phyloP scores from a whole-genome alignment of 2,329 filamentous ascomycete species.

The Epichloe brachyelytri region DNA sequence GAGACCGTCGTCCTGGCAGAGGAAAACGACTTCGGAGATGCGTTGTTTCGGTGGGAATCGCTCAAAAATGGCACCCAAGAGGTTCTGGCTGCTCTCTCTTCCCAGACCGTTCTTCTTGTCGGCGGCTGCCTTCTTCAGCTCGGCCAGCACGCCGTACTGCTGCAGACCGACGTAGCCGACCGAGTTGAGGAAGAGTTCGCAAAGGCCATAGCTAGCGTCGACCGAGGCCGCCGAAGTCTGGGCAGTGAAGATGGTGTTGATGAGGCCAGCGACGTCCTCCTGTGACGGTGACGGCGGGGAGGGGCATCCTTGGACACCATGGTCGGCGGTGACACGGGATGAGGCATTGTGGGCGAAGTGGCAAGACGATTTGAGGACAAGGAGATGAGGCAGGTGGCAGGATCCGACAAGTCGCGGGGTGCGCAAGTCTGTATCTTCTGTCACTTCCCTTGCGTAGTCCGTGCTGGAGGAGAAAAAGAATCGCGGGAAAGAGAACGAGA shows the following conservation, averaged over 20 bases:
- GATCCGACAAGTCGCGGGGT: too few relatives aligned
- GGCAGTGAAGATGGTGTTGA: slow-evolving; percentile 57
- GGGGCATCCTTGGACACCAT: slow-evolving; percentile 35
- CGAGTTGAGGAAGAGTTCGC: slow-evolving; percentile 42
- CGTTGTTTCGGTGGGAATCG: slow-evolving; percentile 67
- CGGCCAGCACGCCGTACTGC: slow-evolving; percentile 40
- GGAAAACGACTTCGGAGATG: slow-evolving; percentile 66
- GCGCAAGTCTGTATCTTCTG: too few relatives aligned
- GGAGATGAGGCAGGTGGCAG: not conserved
- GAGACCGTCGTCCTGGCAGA: slow-evolving; percentile 67
- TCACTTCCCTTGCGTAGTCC: too few relatives aligned
- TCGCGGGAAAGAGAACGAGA: too few relatives aligned
- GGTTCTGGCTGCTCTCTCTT: slow-evolving; percentile 88
- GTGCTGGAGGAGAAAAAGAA: too few relatives aligned
- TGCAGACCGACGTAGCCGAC: slow-evolving; percentile 40
- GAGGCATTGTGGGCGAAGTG: slow-evolving; percentile 27
- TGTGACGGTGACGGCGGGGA: slow-evolving; percentile 49
- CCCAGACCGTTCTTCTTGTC: slow-evolving; percentile 88
- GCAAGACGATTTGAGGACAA: not conserved
- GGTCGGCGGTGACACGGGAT: slow-evolving; percentile 34
- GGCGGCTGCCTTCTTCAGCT: slow-evolving; percentile 58
- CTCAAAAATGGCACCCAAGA: slow-evolving; percentile 87
- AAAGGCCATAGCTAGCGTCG: slow-evolving; percentile 49
- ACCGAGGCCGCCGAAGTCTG: slow-evolving; percentile 57
- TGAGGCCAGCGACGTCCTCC: slow-evolving; percentile 51